phyloP scores from a whole-genome alignment of 352 stramenopile species.

The Thraustochytrium striatum region DNA sequence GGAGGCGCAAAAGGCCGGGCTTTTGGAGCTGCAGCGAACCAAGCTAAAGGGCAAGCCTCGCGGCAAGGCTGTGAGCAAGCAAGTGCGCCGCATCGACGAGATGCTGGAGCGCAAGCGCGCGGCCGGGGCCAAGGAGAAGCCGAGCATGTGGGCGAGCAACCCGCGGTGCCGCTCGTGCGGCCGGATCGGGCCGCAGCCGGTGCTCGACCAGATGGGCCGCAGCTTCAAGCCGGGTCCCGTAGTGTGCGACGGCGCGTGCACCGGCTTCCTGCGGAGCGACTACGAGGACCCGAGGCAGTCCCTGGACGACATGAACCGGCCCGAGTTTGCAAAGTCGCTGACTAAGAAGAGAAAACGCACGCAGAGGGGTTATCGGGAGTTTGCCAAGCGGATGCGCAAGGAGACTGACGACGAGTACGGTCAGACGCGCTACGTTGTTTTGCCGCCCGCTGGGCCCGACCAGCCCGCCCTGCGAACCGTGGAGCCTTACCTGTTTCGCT shows the following conservation, averaged over 20 bases:
- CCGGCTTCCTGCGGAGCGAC: slow-evolving; percentile 5
- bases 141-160: slow-evolving; percentile 12
- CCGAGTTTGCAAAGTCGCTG: background rate
- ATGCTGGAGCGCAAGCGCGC: background rate
- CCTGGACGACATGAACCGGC: slow-evolving; percentile 35
- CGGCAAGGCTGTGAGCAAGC: background rate
- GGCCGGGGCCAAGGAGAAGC: background rate
- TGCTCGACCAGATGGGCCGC: slow-evolving; percentile 19
- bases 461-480: slow-evolving; percentile 51
- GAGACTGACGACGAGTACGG: slow-evolving; percentile 13
- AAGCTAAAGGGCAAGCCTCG: background rate
- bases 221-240: background rate
- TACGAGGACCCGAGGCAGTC: slow-evolving; percentile 34
- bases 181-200: slow-evolving; percentile 1
- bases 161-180: slow-evolving; percentile 33
- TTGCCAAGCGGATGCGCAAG: slow-evolving; percentile 1
- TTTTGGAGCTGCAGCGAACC: background rate
- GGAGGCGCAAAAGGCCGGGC: background rate
- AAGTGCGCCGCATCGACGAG: background rate
- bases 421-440: background rate
- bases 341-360: background rate
- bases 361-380: background rate
- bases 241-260: slow-evolving; percentile 20
- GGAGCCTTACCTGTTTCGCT: slow-evolving; percentile 91
- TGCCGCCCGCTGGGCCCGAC: background rate